Conservation (phyloP, 495 filamentous ascomycete species). For the Lichina pygmaea region DNA sequence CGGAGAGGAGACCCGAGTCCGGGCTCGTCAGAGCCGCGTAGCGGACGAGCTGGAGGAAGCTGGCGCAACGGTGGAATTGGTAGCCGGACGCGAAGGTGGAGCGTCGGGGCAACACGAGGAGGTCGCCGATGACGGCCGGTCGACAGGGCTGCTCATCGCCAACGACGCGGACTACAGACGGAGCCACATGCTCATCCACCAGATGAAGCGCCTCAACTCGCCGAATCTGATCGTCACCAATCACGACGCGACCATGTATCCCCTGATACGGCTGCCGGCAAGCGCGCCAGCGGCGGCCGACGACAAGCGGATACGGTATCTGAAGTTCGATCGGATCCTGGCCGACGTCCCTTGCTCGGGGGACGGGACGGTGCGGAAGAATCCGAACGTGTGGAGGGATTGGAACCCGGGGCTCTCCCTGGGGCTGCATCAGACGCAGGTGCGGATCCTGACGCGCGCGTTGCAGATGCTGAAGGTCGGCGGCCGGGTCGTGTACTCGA, state of each 20-base stretch:
- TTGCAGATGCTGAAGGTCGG: slow-evolving; percentile 93
- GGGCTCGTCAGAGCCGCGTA: slow-evolving; percentile 14
- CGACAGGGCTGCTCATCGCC: slow-evolving; percentile 75
- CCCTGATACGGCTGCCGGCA: slow-evolving; percentile 49
- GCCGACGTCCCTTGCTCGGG: slow-evolving; percentile 95
- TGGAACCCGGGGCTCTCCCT: slow-evolving; percentile 67
- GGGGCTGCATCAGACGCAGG: slow-evolving; percentile 61
- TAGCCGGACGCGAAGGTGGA: slow-evolving; percentile 19
- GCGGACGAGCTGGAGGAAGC: neutral
- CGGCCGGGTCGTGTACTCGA: slow-evolving; percentile 85
- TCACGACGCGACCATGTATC: slow-evolving; percentile 91
- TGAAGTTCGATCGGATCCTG: slow-evolving; percentile 90
- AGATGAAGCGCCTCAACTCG: slow-evolving; percentile 86
- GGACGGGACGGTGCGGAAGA: slow-evolving; percentile 82
- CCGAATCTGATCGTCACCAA: slow-evolving; percentile 95
- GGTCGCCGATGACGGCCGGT: slow-evolving; percentile 48
- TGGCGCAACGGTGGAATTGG: slow-evolving; percentile 10
- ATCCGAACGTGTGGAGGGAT: slow-evolving; percentile 75
- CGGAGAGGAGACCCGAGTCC: slow-evolving; percentile 65
- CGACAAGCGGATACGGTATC: slow-evolving; percentile 1
- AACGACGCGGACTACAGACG: slow-evolving; percentile 93
- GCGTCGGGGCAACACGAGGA: slow-evolving; percentile 18
- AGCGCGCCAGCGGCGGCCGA: neutral
- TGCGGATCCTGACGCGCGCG: slow-evolving; percentile 71
- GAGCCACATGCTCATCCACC: slow-evolving; percentile 86